Conservation (phyloP, 345 rosid species). For the Pugionium cornutum region DNA sequence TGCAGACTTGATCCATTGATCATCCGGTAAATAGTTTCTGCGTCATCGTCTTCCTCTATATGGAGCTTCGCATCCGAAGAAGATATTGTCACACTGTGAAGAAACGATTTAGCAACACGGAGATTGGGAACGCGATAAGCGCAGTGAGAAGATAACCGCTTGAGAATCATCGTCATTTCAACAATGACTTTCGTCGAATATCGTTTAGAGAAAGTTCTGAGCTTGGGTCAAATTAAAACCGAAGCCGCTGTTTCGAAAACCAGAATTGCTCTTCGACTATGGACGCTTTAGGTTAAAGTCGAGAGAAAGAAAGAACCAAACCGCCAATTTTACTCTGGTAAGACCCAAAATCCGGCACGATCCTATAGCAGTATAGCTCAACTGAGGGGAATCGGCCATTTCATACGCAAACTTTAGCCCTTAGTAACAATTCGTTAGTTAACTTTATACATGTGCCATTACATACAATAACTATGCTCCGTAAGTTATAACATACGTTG, state of each 20-base stretch:
- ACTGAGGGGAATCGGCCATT: too few species aligned
- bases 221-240: not conserved
- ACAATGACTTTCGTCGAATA: not conserved
- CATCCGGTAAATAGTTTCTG: conserved; percentile 42
- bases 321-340: not conserved
- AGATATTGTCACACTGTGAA: conserved; percentile 27
- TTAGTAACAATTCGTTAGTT: too few species aligned
- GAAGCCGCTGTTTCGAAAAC: not conserved
- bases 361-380: too few species aligned
- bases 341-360: not conserved
- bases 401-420: too few species aligned
- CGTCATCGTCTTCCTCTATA: conserved; percentile 28
- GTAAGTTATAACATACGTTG: too few species aligned
- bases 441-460: too few species aligned
- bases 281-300: conserved; percentile 11
- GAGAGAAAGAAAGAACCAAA: not conserved
- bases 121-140: conserved; percentile 22
- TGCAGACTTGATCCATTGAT: conserved; percentile 44
- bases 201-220: conserved; percentile 3
- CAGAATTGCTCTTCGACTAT: not conserved
- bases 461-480: too few species aligned
- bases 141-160: conserved; percentile 22
- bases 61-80: conserved; percentile 25
- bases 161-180: conserved; percentile 26
- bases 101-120: conserved; percentile 28